Evolutionary conservation across 257 asterid species (phyloP).

Genomic region (Mitragyna speciosa): DNA sequence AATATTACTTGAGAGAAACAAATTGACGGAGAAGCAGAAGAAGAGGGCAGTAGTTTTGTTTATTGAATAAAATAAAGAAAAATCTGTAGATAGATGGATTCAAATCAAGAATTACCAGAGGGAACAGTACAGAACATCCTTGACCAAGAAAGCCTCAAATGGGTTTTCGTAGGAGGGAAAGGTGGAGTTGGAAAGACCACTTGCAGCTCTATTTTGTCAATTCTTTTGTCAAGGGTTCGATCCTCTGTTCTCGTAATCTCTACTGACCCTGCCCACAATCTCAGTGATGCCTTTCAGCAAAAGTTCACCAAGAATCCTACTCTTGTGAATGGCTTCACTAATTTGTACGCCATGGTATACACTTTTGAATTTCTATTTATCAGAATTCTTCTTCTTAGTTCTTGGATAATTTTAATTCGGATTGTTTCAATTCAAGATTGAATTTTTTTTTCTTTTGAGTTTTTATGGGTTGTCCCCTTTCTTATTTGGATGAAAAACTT

Average conservation of each 20-base stretch:
- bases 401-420: too few relatives aligned
- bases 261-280: constrained; percentile 97
- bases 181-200: constrained; percentile 98
- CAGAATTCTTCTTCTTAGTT: background rate
- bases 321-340: constrained; percentile 86
- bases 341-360: constrained; percentile 92
- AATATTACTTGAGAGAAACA: background rate
- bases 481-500: background rate
- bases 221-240: constrained; percentile 67
- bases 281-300: constrained; percentile 96
- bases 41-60: background rate
- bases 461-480: background rate
- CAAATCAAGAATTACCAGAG: constrained; percentile 59
- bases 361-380: background rate
- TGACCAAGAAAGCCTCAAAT: constrained; percentile 75
- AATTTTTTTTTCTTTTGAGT: background rate
- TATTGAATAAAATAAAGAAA: background rate
- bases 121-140: constrained; percentile 70
- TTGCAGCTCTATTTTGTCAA: constrained; percentile 77
- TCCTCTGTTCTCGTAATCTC: constrained; percentile 88
- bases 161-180: constrained; percentile 98
- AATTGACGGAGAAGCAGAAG: background rate
- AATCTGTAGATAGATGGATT: constrained; percentile 43
- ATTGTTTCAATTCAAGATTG: background rate
- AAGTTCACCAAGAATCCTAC: constrained; percentile 85